Evolutionary conservation across 176 grass and related monocot genomes (phyloP).

Genomic region (Bonia amplexicaulis): DNA sequence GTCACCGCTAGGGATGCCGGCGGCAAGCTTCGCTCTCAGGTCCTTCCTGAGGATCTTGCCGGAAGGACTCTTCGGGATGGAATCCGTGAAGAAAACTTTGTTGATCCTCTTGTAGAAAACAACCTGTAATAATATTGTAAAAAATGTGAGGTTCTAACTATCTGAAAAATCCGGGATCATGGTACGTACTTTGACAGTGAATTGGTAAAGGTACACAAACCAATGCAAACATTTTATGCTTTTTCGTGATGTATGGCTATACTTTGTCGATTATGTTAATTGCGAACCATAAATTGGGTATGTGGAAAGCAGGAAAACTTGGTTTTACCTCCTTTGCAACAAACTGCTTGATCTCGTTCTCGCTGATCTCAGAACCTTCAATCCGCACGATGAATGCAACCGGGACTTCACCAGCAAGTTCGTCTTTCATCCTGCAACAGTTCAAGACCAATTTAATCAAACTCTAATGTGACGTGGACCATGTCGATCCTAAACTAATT

Average conservation of each 20-base stretch:
- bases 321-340: slow-evolving; percentile 72
- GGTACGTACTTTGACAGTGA: background rate
- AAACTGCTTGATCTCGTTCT: slow-evolving; percentile 86
- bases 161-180: background rate
- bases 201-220: background rate
- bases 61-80: slow-evolving; percentile 76
- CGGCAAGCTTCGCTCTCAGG: slow-evolving; percentile 69
- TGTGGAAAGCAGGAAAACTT: background rate
- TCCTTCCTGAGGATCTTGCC: slow-evolving; percentile 97
- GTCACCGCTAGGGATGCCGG: slow-evolving; percentile 14
- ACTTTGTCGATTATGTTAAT: background rate
- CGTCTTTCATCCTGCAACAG: slow-evolving; percentile 79
- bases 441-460: slow-evolving; percentile 1
- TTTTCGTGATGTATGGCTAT: background rate
- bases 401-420: slow-evolving; percentile 74
- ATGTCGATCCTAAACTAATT: background rate
- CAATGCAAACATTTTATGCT: background rate
- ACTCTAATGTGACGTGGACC: background rate
- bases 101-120: slow-evolving; percentile 91
- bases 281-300: background rate
- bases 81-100: slow-evolving; percentile 72
- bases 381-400: slow-evolving; percentile 79
- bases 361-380: slow-evolving; percentile 66
- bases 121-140: slow-evolving; percentile 43
- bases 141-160: background rate